phyloP scores from a whole-genome alignment of 2,329 filamentous ascomycete genomes.

The Dendrostoma leiphaemia region DNA sequence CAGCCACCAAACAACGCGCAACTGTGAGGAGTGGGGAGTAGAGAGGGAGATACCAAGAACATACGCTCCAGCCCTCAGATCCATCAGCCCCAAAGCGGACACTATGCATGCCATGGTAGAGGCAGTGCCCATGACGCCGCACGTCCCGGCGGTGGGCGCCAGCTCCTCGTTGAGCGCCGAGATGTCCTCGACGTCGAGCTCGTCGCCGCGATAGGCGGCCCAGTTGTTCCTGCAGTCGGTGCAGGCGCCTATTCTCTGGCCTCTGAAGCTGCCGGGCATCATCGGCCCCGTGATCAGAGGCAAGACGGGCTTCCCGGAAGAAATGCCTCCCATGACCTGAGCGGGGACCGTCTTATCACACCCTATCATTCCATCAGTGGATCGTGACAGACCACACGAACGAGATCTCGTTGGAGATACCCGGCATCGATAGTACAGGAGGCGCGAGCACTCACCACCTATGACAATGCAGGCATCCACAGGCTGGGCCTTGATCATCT shows the following conservation, averaged over 20 bases:
- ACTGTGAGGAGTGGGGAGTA: neutral
- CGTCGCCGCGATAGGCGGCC: slow-evolving; percentile 64
- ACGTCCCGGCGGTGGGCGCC: slow-evolving; percentile 74
- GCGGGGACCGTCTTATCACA: slow-evolving; percentile 75
- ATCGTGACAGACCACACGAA: neutral
- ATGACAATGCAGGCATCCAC: slow-evolving; percentile 67
- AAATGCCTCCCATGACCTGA: slow-evolving; percentile 74
- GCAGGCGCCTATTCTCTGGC: slow-evolving; percentile 66
- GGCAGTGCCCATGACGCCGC: slow-evolving; percentile 89
- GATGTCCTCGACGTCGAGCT: slow-evolving; percentile 71
- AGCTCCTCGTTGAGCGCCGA: slow-evolving; percentile 69
- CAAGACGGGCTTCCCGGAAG: slow-evolving; percentile 69
- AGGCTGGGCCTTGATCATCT: slow-evolving; percentile 73
- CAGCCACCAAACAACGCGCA: too few species aligned
- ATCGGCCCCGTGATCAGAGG: slow-evolving; percentile 71
- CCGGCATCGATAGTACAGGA: too few species aligned
- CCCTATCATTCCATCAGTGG: slow-evolving; percentile 38
- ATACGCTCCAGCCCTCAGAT: slow-evolving; percentile 59
- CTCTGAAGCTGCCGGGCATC: slow-evolving; percentile 68
- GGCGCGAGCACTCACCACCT: slow-evolving; percentile 47
- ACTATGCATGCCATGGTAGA: slow-evolving; percentile 87
- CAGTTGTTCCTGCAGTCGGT: slow-evolving; percentile 75
- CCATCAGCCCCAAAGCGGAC: slow-evolving; percentile 75
- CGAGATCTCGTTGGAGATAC: neutral
- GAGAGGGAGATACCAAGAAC: neutral